Conservation (phyloP, 257 asterid species). For the Gynochthodes officinalis region DNA sequence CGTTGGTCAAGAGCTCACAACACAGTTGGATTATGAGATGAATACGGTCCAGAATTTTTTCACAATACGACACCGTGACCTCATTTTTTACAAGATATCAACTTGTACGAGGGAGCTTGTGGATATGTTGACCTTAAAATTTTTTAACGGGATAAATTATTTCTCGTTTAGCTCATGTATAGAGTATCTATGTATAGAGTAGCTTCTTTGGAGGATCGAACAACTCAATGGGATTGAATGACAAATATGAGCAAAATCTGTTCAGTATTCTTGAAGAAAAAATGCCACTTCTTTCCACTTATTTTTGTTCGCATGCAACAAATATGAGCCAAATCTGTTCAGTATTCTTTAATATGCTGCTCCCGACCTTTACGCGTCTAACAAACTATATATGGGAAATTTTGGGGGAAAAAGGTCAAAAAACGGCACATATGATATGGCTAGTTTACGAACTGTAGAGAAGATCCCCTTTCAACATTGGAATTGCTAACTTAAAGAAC, state of each 20-base stretch:
- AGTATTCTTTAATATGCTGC: too few relatives aligned
- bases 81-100: conserved; percentile 3
- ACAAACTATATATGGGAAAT: too few relatives aligned
- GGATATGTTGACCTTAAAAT: neutral
- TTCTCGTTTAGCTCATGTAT: neutral
- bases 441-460: too few relatives aligned
- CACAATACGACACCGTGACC: neutral
- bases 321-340: neutral
- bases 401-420: too few relatives aligned
- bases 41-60: neutral
- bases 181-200: neutral
- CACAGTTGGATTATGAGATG: conserved; percentile 5
- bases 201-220: neutral
- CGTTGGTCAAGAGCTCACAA: conserved; percentile 30
- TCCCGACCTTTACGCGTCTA: too few relatives aligned
- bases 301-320: neutral
- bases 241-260: neutral
- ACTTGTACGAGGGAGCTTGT: neutral
- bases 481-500: too few relatives aligned
- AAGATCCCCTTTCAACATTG: too few relatives aligned
- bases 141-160: neutral
- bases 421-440: too few relatives aligned
- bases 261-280: neutral
- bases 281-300: neutral
- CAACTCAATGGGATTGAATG: neutral